phyloP scores from a whole-genome alignment of 2,329 filamentous ascomycete species.

The Stromatinia cepivora region DNA sequence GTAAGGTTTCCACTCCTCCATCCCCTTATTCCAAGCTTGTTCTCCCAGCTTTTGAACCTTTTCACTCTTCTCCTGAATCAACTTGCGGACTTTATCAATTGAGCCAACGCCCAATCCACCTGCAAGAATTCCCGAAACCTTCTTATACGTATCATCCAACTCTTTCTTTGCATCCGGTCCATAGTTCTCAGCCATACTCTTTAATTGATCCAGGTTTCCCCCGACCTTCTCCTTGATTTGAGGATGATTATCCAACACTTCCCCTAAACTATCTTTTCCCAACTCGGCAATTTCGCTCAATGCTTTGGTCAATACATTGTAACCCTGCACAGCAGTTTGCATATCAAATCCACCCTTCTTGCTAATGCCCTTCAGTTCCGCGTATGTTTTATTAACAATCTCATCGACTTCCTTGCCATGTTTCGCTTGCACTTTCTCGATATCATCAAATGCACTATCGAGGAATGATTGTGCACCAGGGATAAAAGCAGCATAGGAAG shows the following conservation, averaged over 20 bases:
- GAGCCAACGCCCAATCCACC: constrained; percentile 59
- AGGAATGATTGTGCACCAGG: constrained; percentile 70
- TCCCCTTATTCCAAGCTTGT: constrained; percentile 68
- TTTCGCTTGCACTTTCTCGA: constrained; percentile 66
- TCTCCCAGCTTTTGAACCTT: constrained; percentile 68
- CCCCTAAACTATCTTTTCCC: constrained; percentile 59
- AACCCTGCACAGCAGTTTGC: constrained; percentile 61
- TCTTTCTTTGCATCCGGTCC: constrained; percentile 77
- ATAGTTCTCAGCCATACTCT: constrained; percentile 67
- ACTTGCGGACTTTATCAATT: constrained; percentile 55
- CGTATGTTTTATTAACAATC: constrained; percentile 67
- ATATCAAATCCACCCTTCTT: constrained; percentile 58
- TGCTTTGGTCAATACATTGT: constrained; percentile 62
- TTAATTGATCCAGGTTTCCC: constrained; percentile 65
- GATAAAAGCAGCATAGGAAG: constrained; percentile 69
- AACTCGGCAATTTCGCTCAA: constrained; percentile 60
- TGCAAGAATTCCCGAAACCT: constrained; percentile 64
- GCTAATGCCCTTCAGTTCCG: constrained; percentile 62
- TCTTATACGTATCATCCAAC: constrained; percentile 68
- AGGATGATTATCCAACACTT: constrained; percentile 73
- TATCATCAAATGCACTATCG: constrained; percentile 67
- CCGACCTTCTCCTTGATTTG: constrained; percentile 71
- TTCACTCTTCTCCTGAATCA: constrained; percentile 70
- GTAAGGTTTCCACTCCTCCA: constrained; percentile 69
- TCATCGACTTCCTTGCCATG: constrained; percentile 70